Percentiles rank a stretch among this genome's conserved stretches.
phyloP scores from a whole-genome alignment of 1,284 basidiomycete species.

The Veloboletus limbatus region DNA sequence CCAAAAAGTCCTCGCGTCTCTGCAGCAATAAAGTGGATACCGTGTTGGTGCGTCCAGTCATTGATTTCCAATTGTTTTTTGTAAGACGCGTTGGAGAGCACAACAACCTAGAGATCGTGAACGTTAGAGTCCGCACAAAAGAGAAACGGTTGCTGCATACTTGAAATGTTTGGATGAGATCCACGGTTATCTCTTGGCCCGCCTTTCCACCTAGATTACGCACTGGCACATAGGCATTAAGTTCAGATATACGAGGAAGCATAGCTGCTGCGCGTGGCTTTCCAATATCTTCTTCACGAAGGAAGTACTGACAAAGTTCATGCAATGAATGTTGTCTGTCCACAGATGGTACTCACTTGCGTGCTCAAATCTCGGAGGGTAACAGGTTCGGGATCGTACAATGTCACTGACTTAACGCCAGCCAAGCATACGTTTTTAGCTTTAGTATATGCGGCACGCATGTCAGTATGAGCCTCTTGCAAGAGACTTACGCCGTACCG shows the following conservation, averaged over 20 bases:
- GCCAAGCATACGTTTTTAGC: conserved; percentile 97
- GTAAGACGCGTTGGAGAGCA: conserved; percentile 78
- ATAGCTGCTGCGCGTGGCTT: conserved; percentile 86
- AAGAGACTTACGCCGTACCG: conserved; percentile 48
- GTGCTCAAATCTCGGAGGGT: conserved; percentile 88
- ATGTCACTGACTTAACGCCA: conserved; percentile 96
- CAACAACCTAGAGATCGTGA: conserved; percentile 67
- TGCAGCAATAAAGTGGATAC: conserved; percentile 89
- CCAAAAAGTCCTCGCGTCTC: conserved; percentile 96
- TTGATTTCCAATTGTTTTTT: conserved; percentile 93
- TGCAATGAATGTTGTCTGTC: conserved; percentile 2
- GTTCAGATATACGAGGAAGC: conserved; percentile 86
- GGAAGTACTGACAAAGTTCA: conserved; percentile 74
- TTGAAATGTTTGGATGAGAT: conserved; percentile 85
- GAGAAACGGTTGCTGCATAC: conserved; percentile 41
- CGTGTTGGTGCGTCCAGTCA: conserved; percentile 87
- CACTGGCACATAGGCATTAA: conserved; percentile 97
- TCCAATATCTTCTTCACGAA: conserved; percentile 85
- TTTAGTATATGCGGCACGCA: conserved; percentile 33
- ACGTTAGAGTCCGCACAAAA: conserved; percentile 3
- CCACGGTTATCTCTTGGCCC: conserved; percentile 73
- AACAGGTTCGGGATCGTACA: conserved; percentile 92
- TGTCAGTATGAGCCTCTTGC: conserved; percentile 11
- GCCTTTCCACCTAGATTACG: conserved; percentile 69
- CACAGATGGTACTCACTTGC: conserved; percentile 55